Evolutionary conservation across 176 grass and related monocot genomes (phyloP).

Genomic region (Thalia dealbata): DNA sequence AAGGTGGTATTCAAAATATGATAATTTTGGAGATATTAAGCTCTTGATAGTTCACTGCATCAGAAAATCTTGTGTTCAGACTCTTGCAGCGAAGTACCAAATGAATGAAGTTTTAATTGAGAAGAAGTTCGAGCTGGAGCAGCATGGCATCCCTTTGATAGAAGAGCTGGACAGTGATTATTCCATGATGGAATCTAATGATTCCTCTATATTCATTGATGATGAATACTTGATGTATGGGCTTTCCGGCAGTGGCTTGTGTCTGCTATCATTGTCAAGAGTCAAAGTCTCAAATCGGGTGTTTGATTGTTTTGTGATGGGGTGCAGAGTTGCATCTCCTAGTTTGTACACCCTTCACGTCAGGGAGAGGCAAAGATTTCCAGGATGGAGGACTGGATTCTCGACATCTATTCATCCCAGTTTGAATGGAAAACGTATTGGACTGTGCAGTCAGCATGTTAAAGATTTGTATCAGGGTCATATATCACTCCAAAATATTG

Average conservation of each 20-base stretch:
- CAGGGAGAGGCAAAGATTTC: slow-evolving; percentile 80
- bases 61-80: slow-evolving; percentile 89
- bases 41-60: slow-evolving; percentile 52
- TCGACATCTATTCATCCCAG: slow-evolving; percentile 63
- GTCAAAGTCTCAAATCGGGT: slow-evolving; percentile 53
- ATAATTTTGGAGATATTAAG: slow-evolving; percentile 84
- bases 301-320: slow-evolving; percentile 73
- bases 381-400: slow-evolving; percentile 88
- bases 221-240: slow-evolving; percentile 83
- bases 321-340: slow-evolving; percentile 51
- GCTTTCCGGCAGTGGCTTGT: slow-evolving; percentile 60
- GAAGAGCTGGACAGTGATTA: slow-evolving; percentile 46
- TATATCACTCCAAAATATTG: slow-evolving; percentile 81
- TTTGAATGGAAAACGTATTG: slow-evolving; percentile 61
- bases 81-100: slow-evolving; percentile 72
- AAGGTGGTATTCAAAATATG: slow-evolving; percentile 57
- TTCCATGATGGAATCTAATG: slow-evolving; percentile 29
- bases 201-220: slow-evolving; percentile 13
- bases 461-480: slow-evolving; percentile 84
- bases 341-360: slow-evolving; percentile 74
- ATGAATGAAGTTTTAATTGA: slow-evolving; percentile 80
- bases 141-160: slow-evolving; percentile 51
- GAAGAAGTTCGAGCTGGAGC: slow-evolving; percentile 74
- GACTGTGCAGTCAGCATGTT: slow-evolving; percentile 77
- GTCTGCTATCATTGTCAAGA: slow-evolving; percentile 62